Percentiles rank a stretch among this genome's conserved stretches.
Conservation (phyloP, 176 grass and related monocot genomes). For the Urochloa ruziziensis region DNA sequence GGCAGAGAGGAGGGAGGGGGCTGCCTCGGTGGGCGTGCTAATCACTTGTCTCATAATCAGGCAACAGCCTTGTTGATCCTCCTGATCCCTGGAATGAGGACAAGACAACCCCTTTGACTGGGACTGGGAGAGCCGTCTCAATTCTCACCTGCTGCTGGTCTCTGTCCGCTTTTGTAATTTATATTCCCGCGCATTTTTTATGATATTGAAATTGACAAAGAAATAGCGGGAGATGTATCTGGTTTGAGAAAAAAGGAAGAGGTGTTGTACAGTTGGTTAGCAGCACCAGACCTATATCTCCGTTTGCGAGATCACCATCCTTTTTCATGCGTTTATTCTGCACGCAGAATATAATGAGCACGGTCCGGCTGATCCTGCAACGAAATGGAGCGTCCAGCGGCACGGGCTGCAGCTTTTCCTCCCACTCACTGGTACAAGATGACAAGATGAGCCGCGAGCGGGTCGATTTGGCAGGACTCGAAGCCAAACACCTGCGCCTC, state of each 20-base stretch:
- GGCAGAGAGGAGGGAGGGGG: neutral
- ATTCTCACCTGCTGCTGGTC: neutral
- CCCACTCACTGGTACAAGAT: no score
- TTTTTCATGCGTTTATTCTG: no score
- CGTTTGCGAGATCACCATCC: neutral
- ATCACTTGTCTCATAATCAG: neutral
- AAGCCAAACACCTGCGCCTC: no score
- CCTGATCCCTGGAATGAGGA: neutral
- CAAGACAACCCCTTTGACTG: neutral
- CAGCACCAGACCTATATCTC: no score
- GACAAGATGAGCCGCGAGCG: no score
- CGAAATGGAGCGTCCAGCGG: no score
- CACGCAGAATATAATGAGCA: no score
- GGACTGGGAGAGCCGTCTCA: neutral
- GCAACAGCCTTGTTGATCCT: neutral
- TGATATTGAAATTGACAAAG: neutral
- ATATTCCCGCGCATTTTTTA: neutral
- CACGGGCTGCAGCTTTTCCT: no score
- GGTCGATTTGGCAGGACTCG: no score
- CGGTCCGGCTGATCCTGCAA: no score
- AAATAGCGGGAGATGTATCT: neutral
- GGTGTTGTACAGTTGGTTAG: no score
- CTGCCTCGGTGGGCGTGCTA: neutral
- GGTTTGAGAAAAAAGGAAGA: neutral
- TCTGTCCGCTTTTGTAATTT: neutral